phyloP scores from a whole-genome alignment of 176 grass and related monocot genomes.

The Juncus inflexus region DNA sequence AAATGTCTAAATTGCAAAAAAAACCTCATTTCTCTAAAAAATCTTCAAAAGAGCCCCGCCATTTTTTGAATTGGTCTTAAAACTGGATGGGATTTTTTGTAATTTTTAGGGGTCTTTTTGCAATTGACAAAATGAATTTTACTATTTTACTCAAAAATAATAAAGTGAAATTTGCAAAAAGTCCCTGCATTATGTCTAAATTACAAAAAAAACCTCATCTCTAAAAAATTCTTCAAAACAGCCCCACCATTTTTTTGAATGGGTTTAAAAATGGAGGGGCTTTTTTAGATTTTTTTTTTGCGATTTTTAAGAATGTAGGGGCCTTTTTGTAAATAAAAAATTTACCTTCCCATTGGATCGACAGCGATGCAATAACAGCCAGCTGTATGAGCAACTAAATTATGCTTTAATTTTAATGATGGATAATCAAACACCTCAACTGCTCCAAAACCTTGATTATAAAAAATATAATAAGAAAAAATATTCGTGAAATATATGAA shows the following conservation, averaged over 20 bases:
- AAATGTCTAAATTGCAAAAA: too few relatives aligned
- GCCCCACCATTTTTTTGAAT: not conserved
- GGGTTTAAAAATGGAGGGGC: not conserved
- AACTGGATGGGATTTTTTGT: too few relatives aligned
- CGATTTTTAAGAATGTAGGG: not conserved
- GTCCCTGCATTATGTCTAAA: too few relatives aligned
- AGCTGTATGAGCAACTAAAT: slow-evolving; percentile 92
- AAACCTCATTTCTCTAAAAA: too few relatives aligned
- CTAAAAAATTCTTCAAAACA: slow-evolving; percentile 1
- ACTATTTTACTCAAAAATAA: not conserved
- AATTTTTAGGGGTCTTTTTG: too few relatives aligned
- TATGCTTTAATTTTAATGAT: slow-evolving; percentile 55
- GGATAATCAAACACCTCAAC: slow-evolving; percentile 84
- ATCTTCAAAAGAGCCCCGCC: too few relatives aligned
- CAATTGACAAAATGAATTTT: too few relatives aligned
- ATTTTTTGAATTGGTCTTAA: too few relatives aligned
- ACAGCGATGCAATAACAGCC: slow-evolving; percentile 98
- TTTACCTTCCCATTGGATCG: slow-evolving; percentile 90
- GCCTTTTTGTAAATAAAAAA: not conserved
- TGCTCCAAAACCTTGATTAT: slow-evolving; percentile 40
- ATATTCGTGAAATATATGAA: too few relatives aligned
- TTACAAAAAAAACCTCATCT: not conserved
- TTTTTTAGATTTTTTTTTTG: not conserved
- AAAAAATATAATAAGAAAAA: too few relatives aligned
- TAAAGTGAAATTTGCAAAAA: not conserved